Base-by-base conservation (phyloP, 2,329 filamentous ascomycete species). In the Dothistroma pini region DNA sequence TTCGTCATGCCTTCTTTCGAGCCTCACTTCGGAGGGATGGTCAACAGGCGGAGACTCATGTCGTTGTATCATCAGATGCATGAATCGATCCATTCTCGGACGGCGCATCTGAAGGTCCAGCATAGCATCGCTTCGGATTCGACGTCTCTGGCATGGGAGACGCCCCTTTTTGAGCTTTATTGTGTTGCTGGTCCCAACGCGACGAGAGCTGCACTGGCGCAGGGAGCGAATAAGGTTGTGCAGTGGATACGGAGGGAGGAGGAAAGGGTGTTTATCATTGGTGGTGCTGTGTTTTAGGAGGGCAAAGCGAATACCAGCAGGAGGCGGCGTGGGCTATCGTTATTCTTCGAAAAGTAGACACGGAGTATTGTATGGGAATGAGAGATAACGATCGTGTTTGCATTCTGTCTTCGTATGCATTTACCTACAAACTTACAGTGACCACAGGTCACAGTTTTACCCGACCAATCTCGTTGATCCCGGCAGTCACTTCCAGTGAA, bases 251-350 rank as follows among this genome's bases (percentile, higher is more conserved):
- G 90, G 72, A 83, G 87, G 66, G 95, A 99, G 76, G 93, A 97
- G 76, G 93, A 97, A 76, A 83, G 95, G 60, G 80, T 97, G 6
- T 99, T 99, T 72, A 96, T 99, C 62, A 95, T 99, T 72, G 95
- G 95, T 0, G 96, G 95, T n/a, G 95, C 93, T 49, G 93, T 97
- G 21, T 82, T 82, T 64, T 82, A 68, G 65, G 54, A 63, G 48
- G 53, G 48, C 47, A 16, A 19, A 11, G 21, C 29, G 29, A 49
- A 7, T 25, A 41, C 32, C 41, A 34, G 35, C 9, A 35, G 2
- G 44, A 57, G n/a, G 22, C 14, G 34, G n/a, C 31, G 35, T 11
- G 38, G 54, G 6, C 31, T 32, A 16, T 38, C 9, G 22, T 56
- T 19, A 22, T 25, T 56, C 44, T 57, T 48, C 25, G 14, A 41